Conservation (phyloP, 75 land plant species). For the Sequoia sempervirens region DNA sequence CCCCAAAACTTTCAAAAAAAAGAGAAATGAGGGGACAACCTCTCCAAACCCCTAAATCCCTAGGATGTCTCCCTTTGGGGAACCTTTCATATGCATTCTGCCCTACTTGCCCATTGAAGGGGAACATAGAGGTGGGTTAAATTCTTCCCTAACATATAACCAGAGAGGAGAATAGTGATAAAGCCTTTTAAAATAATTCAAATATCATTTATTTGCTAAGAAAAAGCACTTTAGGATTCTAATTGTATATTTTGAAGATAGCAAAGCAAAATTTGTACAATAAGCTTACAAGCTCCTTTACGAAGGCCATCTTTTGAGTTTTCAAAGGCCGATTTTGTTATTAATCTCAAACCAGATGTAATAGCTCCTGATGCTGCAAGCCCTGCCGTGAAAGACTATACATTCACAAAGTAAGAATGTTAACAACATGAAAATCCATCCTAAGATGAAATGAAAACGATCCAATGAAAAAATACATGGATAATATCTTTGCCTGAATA, state of each 20-base stretch:
- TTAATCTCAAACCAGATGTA: slow-evolving; percentile 77
- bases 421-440: not conserved
- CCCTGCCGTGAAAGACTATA: slow-evolving; percentile 91
- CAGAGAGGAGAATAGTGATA: not conserved
- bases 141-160: not conserved
- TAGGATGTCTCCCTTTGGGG: not conserved
- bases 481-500: slow-evolving; percentile 54
- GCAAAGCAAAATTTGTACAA: not conserved
- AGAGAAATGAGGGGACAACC: too few species aligned
- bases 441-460: slow-evolving; percentile 2
- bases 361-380: slow-evolving; percentile 89
- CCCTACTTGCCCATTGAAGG: not conserved
- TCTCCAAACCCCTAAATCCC: too few species aligned
- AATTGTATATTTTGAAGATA: not conserved
- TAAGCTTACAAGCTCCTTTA: slow-evolving; percentile 42
- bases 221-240: not conserved
- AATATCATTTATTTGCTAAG: not conserved
- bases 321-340: slow-evolving; percentile 65
- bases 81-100: not conserved
- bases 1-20: too few species aligned
- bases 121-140: not conserved
- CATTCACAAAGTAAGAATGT: not conserved
- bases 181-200: not conserved
- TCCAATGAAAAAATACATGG: not conserved
- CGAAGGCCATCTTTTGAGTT: slow-evolving; percentile 37